A percentile compares a stretch with the other conserved stretches of the same genome.
Evolutionary conservation across 1,284 basidiomycete species (phyloP).

Genomic region (Stygiomarasmius scandens): DNA sequence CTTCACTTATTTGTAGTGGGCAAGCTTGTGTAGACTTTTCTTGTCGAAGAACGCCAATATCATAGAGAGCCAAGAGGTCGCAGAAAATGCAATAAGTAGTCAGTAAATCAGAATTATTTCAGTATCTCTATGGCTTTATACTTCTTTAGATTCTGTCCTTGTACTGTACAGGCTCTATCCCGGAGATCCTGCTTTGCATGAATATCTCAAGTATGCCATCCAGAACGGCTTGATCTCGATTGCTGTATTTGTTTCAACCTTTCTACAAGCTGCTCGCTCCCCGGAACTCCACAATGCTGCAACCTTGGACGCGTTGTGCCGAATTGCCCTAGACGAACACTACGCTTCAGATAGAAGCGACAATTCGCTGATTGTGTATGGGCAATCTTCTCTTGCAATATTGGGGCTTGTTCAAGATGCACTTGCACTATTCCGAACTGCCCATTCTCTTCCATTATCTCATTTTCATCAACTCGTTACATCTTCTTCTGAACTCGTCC

Average conservation of each 20-base stretch:
- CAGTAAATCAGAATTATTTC: conserved; percentile 21
- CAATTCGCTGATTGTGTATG: conserved; percentile 53
- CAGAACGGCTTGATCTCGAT: conserved; percentile 57
- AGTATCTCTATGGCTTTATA: conserved; percentile 1
- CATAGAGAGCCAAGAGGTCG: conserved; percentile 40
- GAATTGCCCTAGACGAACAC: conserved; percentile 61
- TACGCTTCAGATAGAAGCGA: conserved; percentile 57
- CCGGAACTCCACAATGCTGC: conserved; percentile 59
- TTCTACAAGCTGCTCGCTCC: conserved; percentile 51
- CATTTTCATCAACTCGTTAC: conserved; percentile 61
- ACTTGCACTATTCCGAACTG: conserved; percentile 57
- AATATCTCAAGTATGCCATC: conserved; percentile 64
- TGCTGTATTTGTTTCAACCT: conserved; percentile 57
- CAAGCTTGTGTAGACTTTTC: conserved; percentile 60
- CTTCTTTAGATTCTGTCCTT: conserved; percentile 62
- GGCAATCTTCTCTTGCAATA: conserved; percentile 48
- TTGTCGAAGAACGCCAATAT: conserved; percentile 47
- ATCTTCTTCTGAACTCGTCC: conserved; percentile 64
- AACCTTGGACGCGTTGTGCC: conserved; percentile 70
- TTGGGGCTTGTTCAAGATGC: conserved; percentile 63
- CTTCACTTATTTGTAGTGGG: conserved; percentile 51
- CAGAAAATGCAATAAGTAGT: conserved; percentile 53
- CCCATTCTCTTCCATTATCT: conserved; percentile 59
- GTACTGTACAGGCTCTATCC: conserved; percentile 66
- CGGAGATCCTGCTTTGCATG: conserved; percentile 60